These are phyloP conservation scores for Saturnispora silvae DNA, from an alignment of 805 yeast species.

Conservation along the genomic window DNA sequence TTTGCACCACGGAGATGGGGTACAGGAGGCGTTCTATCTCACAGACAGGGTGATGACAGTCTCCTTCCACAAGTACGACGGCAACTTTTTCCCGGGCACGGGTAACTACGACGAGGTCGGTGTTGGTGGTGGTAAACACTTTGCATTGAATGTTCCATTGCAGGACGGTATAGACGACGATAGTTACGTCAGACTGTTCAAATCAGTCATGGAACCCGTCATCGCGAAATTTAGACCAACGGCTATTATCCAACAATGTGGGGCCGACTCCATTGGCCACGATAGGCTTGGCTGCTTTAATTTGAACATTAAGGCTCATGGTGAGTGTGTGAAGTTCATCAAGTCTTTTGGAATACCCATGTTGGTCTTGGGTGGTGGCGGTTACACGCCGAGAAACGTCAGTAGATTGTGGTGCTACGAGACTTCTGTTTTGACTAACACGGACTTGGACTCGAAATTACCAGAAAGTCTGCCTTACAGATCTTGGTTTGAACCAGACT, in stretches of 20 bases:
- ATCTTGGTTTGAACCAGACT: conserved; percentile 84
- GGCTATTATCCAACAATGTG: conserved; percentile 91
- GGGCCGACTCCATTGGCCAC: conserved; percentile 91
- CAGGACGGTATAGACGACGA: conserved; percentile 95
- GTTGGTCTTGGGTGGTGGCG: conserved; percentile 94
- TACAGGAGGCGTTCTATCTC: conserved; percentile 91
- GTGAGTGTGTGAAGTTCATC: conserved; percentile 85
- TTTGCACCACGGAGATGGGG: conserved; percentile 96
- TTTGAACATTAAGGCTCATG: conserved; percentile 84
- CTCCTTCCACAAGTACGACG: conserved; percentile 86
- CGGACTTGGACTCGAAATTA: conserved; percentile 60
- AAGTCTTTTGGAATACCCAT: conserved; percentile 85
- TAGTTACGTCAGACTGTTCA: conserved; percentile 62
- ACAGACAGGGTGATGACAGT: conserved; percentile 96
- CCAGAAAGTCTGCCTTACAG: conserved; percentile 70
- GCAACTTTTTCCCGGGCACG: conserved; percentile 95
- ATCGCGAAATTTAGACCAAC: conserved; percentile 89
- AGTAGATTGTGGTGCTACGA: conserved; percentile 94
- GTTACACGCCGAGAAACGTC: conserved; percentile 93
- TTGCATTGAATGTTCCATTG: conserved; percentile 82
- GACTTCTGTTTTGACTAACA: conserved; percentile 80
- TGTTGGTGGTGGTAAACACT: conserved; percentile 78
- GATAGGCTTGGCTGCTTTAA: conserved; percentile 93
- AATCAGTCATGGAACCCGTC: conserved; percentile 82
- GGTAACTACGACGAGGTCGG: conserved; percentile 89